Percentiles rank a stretch among this genome's conserved stretches.
Conservation (phyloP, 495 filamentous ascomycete species). For the Neurospora sp. region DNA sequence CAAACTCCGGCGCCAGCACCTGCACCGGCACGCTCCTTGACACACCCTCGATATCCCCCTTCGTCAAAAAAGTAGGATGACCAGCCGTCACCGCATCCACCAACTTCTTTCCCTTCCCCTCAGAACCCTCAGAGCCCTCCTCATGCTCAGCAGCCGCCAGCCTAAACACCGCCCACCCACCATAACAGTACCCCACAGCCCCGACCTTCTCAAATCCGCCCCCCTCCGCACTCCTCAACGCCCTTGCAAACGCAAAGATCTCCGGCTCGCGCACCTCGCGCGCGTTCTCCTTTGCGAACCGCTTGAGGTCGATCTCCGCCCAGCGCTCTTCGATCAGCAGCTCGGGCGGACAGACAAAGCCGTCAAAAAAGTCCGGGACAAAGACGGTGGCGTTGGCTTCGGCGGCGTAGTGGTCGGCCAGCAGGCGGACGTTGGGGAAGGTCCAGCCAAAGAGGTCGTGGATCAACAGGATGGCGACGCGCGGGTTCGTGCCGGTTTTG, state of each 20-base stretch:
- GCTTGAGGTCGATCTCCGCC: constrained; percentile 30
- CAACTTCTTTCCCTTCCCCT: constrained; percentile 26
- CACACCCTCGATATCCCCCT: constrained; percentile 42
- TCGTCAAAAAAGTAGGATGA: constrained; percentile 41
- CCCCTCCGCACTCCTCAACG: constrained; percentile 23
- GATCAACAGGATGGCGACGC: constrained; percentile 43
- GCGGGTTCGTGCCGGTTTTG: constrained; percentile 32
- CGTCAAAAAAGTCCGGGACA: constrained; percentile 47
- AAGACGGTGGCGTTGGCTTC: constrained; percentile 43
- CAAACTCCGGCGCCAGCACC: constrained; percentile 48
- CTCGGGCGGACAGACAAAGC: constrained; percentile 23
- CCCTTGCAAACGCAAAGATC: constrained; percentile 39
- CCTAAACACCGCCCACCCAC: constrained; percentile 47
- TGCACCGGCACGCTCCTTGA: constrained; percentile 39
- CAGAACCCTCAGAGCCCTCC: constrained; percentile 6
- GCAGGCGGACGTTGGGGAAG: constrained; percentile 43
- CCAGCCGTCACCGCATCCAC: constrained; percentile 46
- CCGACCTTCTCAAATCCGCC: constrained; percentile 31
- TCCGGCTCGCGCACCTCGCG: constrained; percentile 43
- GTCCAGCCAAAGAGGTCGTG: constrained; percentile 53
- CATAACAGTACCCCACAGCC: constrained; percentile 53
- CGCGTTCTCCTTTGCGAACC: constrained; percentile 27
- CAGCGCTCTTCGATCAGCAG: constrained; percentile 20
- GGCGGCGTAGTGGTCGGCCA: constrained; percentile 47
- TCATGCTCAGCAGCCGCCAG: constrained; percentile 26